Conservation (phyloP, 495 filamentous ascomycete genomes). For the Lindgomyces ingoldianus region DNA sequence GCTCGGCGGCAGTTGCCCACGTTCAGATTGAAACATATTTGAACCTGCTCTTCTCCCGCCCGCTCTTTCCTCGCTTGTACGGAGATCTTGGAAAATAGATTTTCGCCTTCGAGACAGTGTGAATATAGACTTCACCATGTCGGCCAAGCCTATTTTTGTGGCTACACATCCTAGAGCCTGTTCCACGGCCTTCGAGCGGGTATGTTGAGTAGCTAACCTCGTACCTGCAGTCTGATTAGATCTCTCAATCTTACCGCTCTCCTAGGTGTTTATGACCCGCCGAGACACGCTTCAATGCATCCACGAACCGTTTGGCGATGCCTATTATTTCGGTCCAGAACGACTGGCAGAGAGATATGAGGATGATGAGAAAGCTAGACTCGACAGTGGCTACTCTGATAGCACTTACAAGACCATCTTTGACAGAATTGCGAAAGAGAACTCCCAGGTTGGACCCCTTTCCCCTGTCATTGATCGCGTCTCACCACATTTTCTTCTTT, state of each 20-base stretch:
- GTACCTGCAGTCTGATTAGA: neutral
- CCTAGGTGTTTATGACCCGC: conserved; percentile 93
- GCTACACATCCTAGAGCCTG: conserved; percentile 92
- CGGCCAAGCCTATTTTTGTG: conserved; percentile 80
- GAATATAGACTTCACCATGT: conserved; percentile 53
- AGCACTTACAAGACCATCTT: conserved; percentile 77
- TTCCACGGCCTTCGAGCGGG: conserved; percentile 94
- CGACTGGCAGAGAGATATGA: conserved; percentile 74
- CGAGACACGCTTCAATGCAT: conserved; percentile 74
- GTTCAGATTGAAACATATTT: conserved; percentile 23
- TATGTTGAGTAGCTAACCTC: conserved; percentile 45
- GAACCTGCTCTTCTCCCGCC: neutral
- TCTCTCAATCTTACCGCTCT: conserved; percentile 11
- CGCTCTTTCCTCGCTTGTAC: neutral
- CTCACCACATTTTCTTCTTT: conserved; percentile 1
- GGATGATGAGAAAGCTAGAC: conserved; percentile 66
- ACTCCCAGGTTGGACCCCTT: conserved; percentile 61
- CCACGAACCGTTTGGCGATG: conserved; percentile 96
- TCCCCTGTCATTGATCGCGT: conserved; percentile 23
- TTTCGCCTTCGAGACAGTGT: neutral
- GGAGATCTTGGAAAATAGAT: conserved; percentile 35
- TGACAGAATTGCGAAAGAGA: conserved; percentile 66
- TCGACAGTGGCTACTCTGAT: conserved; percentile 71
- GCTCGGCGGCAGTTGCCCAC: neutral
- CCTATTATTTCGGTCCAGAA: conserved; percentile 94